A percentile compares a stretch with the other conserved stretches of the same genome.
Conservation (phyloP, 2,329 filamentous ascomycete genomes). For the Escovopsis sp. region DNA sequence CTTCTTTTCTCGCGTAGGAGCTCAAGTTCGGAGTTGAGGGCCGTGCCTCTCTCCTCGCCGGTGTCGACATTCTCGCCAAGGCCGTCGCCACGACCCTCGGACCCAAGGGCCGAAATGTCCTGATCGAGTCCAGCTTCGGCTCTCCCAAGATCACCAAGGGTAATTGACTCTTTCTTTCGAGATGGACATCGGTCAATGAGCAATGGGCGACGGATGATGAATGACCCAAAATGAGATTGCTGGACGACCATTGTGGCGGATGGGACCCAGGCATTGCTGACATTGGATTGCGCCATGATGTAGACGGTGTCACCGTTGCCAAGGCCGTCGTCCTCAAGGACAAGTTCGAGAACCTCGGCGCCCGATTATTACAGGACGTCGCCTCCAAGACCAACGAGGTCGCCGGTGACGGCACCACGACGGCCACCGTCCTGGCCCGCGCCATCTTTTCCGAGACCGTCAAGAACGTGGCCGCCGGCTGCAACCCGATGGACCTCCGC, state of each 20-base stretch:
- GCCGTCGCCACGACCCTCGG: slow-evolving; percentile 92
- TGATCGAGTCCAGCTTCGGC: slow-evolving; percentile 97
- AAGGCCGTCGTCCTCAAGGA: slow-evolving; percentile 88
- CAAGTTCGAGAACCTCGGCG: slow-evolving; percentile 99
- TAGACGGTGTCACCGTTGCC: slow-evolving; percentile 78
- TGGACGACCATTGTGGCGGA: not conserved
- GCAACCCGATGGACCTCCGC: slow-evolving; percentile 98
- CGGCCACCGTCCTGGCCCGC: slow-evolving; percentile 88
- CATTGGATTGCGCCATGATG: slow-evolving; percentile 6
- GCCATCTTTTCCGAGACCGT: slow-evolving; percentile 99
- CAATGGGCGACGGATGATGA: too few species aligned
- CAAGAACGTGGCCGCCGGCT: slow-evolving; percentile 98
- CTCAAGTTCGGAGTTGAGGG: slow-evolving; percentile 96
- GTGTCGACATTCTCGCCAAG: slow-evolving; percentile 93
- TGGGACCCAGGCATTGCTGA: slow-evolving; percentile 1
- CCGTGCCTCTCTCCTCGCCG: slow-evolving; percentile 73
- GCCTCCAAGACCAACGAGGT: slow-evolving; percentile 99
- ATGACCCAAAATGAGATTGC: too few species aligned
- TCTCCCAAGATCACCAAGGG: slow-evolving; percentile 99
- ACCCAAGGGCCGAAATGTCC: slow-evolving; percentile 93
- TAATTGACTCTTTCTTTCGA: slow-evolving; percentile 29
- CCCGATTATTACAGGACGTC: slow-evolving; percentile 90
- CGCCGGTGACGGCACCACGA: slow-evolving; percentile 96
- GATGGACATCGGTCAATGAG: too few species aligned
- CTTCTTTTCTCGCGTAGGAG: slow-evolving; percentile 46